Base-by-base conservation (phyloP, 2,329 filamentous ascomycete genomes). In the Neonectria faginata region DNA sequence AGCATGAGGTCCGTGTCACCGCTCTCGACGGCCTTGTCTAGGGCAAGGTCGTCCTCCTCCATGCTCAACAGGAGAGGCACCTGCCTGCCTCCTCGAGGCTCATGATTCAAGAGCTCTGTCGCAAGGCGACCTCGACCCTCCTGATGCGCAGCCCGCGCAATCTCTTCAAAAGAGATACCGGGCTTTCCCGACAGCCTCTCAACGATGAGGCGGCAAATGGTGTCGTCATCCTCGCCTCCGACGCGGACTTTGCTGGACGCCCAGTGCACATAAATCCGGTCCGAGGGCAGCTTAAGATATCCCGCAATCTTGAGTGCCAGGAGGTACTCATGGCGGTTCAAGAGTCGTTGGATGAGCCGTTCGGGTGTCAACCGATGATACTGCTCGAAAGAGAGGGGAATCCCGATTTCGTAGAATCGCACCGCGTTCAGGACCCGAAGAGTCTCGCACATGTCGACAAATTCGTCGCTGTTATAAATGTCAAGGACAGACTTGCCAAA, bases 401-500 rank as follows among this genome's bases (percentile, higher is more conserved):
- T 83, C 2, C 96, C 96, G 57, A 98, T 87, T 73, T 97, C 92
- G 76, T 96, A 98, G 78, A 92, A 97, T 56, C 96, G 90, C 12
- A 95, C 92, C 7, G 95, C 95, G 73, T 97, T 98, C 52, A 99
- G 84, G 0, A 99, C 94, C 16, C 96, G 91, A 16, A 99, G 82
- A 1, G 91, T 96, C 78, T 99, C 95, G 71, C 94, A 97, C 91
- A 97, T 98, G 67, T 98, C 95, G 58, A 99, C 96, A 79, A 98
- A 99, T 69, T 99, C 95, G 75, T 99, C 96, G 75, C 94, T 97
- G 79, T 96, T 97, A 80, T 98, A 99, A 12, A 98, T 89, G 73
- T 98, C 96, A 3, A 99, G 86, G 0, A 98, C 96, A 0, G 96
- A 98, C 78, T 99, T 99, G 66, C 96, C 96, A 77, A 97, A 98